These are phyloP conservation scores for Hermanozyma aechmeae DNA, from an alignment of 805 yeast species.

Conservation along the genomic window DNA sequence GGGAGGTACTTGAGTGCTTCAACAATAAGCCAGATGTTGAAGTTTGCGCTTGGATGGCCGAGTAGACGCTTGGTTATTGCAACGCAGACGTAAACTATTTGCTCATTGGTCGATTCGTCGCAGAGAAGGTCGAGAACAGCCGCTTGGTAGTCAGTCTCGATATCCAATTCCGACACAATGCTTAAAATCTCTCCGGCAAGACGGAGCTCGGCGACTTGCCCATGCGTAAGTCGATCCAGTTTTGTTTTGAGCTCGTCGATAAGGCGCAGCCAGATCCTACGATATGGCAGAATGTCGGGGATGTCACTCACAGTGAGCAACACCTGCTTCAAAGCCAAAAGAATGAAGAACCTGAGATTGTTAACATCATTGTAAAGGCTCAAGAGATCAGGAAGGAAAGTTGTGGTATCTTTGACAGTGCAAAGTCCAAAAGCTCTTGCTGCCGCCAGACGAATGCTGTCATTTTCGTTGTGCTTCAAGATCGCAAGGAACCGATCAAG, in stretches of 20 bases:
- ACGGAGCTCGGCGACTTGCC: no score
- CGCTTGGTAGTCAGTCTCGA: no score
- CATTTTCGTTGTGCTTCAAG: slow-evolving; percentile 22
- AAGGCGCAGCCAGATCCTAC: no score
- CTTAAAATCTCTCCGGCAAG: slow-evolving; percentile 27
- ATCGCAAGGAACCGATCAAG: slow-evolving; percentile 26
- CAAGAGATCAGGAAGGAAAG: slow-evolving; percentile 31
- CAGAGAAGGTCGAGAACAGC: no score
- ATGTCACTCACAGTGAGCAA: no score
- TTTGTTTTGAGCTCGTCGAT: no score
- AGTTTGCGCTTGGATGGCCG: no score
- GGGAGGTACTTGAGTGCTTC: slow-evolving; percentile 13
- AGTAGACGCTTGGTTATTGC: neutral
- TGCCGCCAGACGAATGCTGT: slow-evolving; percentile 32
- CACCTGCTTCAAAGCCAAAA: slow-evolving; percentile 14
- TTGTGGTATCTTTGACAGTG: slow-evolving; percentile 27
- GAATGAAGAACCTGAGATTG: neutral
- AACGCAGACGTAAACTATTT: no score
- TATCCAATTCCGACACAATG: no score
- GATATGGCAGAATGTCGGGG: no score
- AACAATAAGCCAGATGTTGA: slow-evolving; percentile 4
- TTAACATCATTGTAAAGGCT: slow-evolving; percentile 6
- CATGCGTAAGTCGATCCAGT: no score
- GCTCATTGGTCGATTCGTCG: no score
- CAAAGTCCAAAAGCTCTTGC: slow-evolving; percentile 47